Base-by-base conservation (phyloP, 495 filamentous ascomycete species). In the Aspergillus sparsus region DNA sequence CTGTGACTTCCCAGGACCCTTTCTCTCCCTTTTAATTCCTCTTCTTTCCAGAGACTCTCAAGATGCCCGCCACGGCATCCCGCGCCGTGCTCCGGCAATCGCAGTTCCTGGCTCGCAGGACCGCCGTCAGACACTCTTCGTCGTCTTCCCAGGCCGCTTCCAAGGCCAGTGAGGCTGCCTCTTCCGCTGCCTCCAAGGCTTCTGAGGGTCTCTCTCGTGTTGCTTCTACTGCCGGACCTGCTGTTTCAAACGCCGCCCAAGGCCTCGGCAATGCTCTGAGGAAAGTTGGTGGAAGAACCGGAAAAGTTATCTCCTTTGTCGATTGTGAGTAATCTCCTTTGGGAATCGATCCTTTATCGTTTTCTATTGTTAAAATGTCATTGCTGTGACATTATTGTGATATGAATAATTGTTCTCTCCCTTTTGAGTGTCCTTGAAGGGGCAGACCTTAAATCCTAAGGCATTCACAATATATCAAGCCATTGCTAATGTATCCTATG, bases 201-300 rank as follows among this genome's bases (percentile, higher is more conserved):
- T 81, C 85, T 60, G 82, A 96, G 78, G 92, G 93, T 66, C 85
- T 97, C 31, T 92, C 91, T 66, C 86, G 85, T 67, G 93, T 94
- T 65, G 80, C 88, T 60, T 85, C 89, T 51, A 84, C 88, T 39
- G 91, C 92, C 69, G 90, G 91, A 35, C 86, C 89, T 61, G 89
- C 85, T 55, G 77, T 96, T 65, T 82, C 83, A 63, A 84, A 83
- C 67, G 88, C 87, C 57, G 87, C 87, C 33, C 82, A 87, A 74
- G 81, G 82, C 36, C 71, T 86, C 59, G 74, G 82, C 55, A 82
- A 80, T 66, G 84, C 88, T 51, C 73, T 96, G 62, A 79, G 87
- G 64, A 88, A 85, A 69, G 82, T 94, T 71, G 92, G 93, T 71
- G 94, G 94, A 63, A 84, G 90, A 59, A 92, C 90, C 42, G 94